These are phyloP conservation scores for Auxenochlorella pyrenoidosa DNA, from an alignment of 139 green algal species.

Conservation along the genomic window DNA sequence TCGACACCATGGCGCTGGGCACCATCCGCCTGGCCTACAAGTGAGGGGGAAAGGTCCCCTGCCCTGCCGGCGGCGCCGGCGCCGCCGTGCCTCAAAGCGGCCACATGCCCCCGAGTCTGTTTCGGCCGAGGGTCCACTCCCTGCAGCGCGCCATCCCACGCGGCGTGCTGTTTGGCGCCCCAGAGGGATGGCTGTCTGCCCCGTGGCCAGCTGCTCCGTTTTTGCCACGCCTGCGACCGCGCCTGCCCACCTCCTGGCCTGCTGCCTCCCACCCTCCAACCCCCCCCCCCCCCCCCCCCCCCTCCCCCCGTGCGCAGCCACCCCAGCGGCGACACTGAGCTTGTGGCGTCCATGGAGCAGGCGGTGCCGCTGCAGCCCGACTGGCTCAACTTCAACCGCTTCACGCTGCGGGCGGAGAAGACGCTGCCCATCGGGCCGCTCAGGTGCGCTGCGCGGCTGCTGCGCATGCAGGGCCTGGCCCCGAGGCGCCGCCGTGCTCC, in stretches of 20 bases:
- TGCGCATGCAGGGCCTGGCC: not conserved
- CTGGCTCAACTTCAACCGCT: slow-evolving; percentile 88
- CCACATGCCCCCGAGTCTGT: too few relatives aligned
- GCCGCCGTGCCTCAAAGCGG: too few relatives aligned
- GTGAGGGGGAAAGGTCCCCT: slow-evolving; percentile 16
- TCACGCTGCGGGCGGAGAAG: slow-evolving; percentile 69
- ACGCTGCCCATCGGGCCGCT: slow-evolving; percentile 63
- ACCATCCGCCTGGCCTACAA: slow-evolving; percentile 72
- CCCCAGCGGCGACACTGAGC: slow-evolving; percentile 54
- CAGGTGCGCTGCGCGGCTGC: not conserved
- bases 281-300: not conserved
- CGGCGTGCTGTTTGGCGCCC: too few relatives aligned
- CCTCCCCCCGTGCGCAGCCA: slow-evolving; percentile 5
- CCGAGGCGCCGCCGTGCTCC: too few relatives aligned
- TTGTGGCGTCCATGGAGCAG: slow-evolving; percentile 77
- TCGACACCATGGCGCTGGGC: slow-evolving; percentile 76
- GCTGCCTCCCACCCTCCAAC: not conserved
- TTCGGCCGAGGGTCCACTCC: too few relatives aligned
- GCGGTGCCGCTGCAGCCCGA: slow-evolving; percentile 75
- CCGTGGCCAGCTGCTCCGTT: too few relatives aligned
- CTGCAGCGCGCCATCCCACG: too few relatives aligned
- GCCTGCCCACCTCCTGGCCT: too few relatives aligned
- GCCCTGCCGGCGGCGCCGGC: too few relatives aligned
- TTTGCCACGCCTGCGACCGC: too few relatives aligned
- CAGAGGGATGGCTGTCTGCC: too few relatives aligned